Evolutionary conservation across 2,329 filamentous ascomycete species (phyloP).

Genomic region (Xylaria sp.): DNA sequence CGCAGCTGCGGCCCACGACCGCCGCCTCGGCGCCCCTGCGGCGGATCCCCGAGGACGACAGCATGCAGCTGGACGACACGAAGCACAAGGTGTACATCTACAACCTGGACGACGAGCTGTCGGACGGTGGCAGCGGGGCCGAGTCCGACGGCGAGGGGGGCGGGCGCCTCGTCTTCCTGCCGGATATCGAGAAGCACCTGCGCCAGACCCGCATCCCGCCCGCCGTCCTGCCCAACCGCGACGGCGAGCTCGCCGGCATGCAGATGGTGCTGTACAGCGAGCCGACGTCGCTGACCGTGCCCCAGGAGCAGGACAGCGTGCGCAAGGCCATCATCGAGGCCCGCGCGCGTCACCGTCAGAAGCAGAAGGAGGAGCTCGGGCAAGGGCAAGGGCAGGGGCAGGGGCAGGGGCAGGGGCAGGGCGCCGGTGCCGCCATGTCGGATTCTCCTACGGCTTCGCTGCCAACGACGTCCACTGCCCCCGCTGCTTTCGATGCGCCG

Average conservation of each 20-base stretch:
- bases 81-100: slow-evolving; percentile 89
- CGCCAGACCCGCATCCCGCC: slow-evolving; percentile 69
- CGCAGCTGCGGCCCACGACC: slow-evolving; percentile 33
- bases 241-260: slow-evolving; percentile 61
- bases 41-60: slow-evolving; percentile 49
- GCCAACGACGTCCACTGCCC: neutral
- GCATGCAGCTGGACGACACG: slow-evolving; percentile 85
- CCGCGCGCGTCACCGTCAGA: slow-evolving; percentile 66
- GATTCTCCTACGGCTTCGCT: neutral
- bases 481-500: neutral
- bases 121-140: slow-evolving; percentile 52
- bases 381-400: too few relatives aligned
- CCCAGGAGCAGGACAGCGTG: slow-evolving; percentile 75
- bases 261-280: slow-evolving; percentile 85
- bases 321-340: slow-evolving; percentile 83
- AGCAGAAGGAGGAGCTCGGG: slow-evolving; percentile 51
- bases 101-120: slow-evolving; percentile 85
- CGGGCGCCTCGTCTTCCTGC: slow-evolving; percentile 73
- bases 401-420: slow-evolving; percentile 35
- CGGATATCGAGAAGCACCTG: slow-evolving; percentile 83
- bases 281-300: slow-evolving; percentile 74
- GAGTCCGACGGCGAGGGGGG: slow-evolving; percentile 61
- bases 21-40: slow-evolving; percentile 16
- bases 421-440: slow-evolving; percentile 4
- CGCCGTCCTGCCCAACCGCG: slow-evolving; percentile 62